Evolutionary conservation across 768 basidiomycete species (phyloP).

Genomic region (Imleria badia): DNA sequence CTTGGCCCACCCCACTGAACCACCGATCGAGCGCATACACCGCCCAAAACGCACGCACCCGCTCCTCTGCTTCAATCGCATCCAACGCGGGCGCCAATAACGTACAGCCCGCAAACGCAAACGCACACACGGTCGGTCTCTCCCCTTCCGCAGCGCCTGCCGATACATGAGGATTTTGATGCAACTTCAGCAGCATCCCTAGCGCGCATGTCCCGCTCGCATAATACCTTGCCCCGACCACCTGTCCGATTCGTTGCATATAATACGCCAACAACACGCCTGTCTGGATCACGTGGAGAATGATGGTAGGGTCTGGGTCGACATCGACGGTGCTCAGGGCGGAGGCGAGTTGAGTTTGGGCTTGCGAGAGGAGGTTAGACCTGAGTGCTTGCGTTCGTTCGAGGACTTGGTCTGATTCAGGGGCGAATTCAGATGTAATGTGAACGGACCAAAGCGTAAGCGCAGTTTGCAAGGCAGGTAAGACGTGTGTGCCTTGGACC

Average conservation of each 20-base stretch:
- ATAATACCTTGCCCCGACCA: conserved; percentile 61
- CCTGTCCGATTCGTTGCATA: conserved; percentile 57
- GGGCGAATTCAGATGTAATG: conserved; percentile 33
- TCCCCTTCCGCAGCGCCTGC: background rate
- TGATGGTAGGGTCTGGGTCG: conserved; percentile 34
- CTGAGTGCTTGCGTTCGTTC: background rate
- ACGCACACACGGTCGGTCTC: background rate
- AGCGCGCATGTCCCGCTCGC: conserved; percentile 48
- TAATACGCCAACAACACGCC: conserved; percentile 67
- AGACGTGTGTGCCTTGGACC: conserved; percentile 39
- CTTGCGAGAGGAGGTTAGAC: conserved; percentile 43
- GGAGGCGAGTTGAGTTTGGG: conserved; percentile 46
- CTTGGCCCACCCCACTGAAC: conserved; percentile 29
- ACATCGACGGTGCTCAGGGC: conserved; percentile 40
- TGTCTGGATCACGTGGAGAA: conserved; percentile 57
- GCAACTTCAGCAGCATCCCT: conserved; percentile 46
- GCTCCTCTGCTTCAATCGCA: conserved; percentile 36
- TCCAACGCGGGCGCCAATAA: conserved; percentile 34
- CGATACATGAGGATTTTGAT: conserved; percentile 29
- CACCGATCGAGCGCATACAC: conserved; percentile 35
- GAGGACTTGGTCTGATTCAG: conserved; percentile 32
- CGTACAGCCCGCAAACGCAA: conserved; percentile 7
- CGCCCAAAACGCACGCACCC: conserved; percentile 41
- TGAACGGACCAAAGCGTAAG: conserved; percentile 56
- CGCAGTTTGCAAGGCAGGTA: conserved; percentile 48